Conservation (phyloP, 192 early-diverging fungal genomes). For the Coemansia sp. region DNA sequence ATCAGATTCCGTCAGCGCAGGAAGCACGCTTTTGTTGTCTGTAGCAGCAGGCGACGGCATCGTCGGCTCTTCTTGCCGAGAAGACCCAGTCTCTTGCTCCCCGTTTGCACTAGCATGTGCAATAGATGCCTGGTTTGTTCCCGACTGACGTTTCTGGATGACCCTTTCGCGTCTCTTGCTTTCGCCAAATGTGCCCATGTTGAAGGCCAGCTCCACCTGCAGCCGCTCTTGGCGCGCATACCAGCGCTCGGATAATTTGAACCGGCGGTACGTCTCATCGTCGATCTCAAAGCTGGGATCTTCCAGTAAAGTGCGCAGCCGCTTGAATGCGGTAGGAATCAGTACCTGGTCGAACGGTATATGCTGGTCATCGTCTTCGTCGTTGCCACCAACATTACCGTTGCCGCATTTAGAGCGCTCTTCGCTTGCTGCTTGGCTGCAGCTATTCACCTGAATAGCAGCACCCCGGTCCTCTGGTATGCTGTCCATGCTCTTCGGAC, state of each 20-base stretch:
- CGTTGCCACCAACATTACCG: constrained; percentile 9
- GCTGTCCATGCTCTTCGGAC: too few species aligned
- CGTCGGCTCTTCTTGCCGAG: not conserved
- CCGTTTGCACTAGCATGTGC: not conserved
- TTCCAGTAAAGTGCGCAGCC: constrained; percentile 37
- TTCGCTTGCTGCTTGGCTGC: too few species aligned
- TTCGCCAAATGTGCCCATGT: constrained; percentile 28
- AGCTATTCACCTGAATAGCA: too few species aligned
- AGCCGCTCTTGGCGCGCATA: constrained; percentile 45
- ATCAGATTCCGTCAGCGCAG: not conserved
- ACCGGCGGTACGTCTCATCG: constrained; percentile 45
- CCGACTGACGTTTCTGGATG: constrained; percentile 15
- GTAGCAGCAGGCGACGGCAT: not conserved
- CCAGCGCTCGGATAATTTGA: constrained; percentile 53
- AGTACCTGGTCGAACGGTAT: constrained; percentile 53
- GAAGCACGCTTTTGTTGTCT: not conserved
- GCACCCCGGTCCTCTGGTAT: too few species aligned
- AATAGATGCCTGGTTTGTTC: not conserved
- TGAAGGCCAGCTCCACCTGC: constrained; percentile 34
- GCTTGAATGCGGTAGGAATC: constrained; percentile 53
- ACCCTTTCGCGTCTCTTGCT: constrained; percentile 19
- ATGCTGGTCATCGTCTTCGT: constrained; percentile 23
- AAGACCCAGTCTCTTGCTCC: not conserved
- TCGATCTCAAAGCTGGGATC: constrained; percentile 43
- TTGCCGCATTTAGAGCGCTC: too few species aligned